phyloP scores from a whole-genome alignment of 169 alveolate species.

The Plasmodium malariae region DNA sequence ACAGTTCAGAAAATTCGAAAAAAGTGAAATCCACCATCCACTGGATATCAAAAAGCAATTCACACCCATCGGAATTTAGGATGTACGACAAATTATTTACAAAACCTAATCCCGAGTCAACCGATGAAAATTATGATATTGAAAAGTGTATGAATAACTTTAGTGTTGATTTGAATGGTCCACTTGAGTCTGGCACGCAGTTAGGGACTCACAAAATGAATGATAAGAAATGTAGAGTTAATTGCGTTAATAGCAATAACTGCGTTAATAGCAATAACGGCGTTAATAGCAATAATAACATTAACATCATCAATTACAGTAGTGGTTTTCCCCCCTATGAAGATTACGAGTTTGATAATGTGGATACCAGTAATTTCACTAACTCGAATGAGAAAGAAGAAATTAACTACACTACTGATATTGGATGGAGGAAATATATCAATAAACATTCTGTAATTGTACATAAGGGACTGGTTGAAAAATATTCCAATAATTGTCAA shows the following conservation, averaged over 20 bases:
- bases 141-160: constrained; percentile 12
- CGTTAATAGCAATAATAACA: background rate
- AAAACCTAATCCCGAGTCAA: constrained; percentile 84
- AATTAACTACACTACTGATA: constrained; percentile 77
- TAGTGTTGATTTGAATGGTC: background rate
- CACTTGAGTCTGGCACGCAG: too few species aligned
- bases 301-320: background rate
- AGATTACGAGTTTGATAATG: too few species aligned
- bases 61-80: constrained; percentile 84
- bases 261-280: too few species aligned
- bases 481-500: constrained; percentile 42
- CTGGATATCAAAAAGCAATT: constrained; percentile 85
- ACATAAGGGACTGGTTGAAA: constrained; percentile 80
- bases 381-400: constrained; percentile 80
- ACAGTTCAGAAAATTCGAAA: constrained; percentile 21
- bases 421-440: constrained; percentile 86
- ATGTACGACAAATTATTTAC: constrained; percentile 89
- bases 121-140: constrained; percentile 16
- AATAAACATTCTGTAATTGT: constrained; percentile 85
- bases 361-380: too few species aligned
- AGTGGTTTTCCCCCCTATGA: background rate
- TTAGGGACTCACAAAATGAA: too few species aligned
- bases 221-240: background rate
- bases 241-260: background rate
- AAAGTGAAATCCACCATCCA: constrained; percentile 90